A percentile compares a stretch with the other conserved stretches of the same genome.
Conservation (phyloP, 768 basidiomycete species). For the Cyclocybe cylindracea region DNA sequence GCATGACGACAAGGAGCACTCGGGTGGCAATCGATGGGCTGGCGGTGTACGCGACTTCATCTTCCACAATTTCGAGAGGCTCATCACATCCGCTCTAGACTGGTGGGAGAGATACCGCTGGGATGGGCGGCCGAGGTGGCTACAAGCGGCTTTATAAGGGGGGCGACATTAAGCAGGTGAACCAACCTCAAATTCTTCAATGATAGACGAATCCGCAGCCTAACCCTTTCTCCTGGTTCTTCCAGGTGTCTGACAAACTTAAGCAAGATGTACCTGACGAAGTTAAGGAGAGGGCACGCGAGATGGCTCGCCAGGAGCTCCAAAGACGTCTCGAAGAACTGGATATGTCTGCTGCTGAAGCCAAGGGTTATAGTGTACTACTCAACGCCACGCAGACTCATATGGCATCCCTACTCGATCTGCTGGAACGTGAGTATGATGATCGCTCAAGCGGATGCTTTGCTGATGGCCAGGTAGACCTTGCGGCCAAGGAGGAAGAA, state of each 20-base stretch:
- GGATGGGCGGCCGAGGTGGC: slow-evolving; percentile 65
- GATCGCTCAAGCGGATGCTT: not conserved
- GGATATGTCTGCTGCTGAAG: slow-evolving; percentile 57
- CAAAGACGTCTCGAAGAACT: slow-evolving; percentile 62
- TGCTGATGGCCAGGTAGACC: slow-evolving; percentile 37
- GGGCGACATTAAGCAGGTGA: slow-evolving; percentile 63
- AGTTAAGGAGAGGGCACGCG: slow-evolving; percentile 60
- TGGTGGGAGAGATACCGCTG: slow-evolving; percentile 67
- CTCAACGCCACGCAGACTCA: slow-evolving; percentile 58
- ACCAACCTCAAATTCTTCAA: not conserved
- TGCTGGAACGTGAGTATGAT: slow-evolving; percentile 58
- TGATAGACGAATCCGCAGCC: not conserved
- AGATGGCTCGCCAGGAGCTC: slow-evolving; percentile 68
- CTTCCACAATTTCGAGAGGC: not conserved
- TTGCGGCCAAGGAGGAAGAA: slow-evolving; percentile 69
- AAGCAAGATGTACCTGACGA: slow-evolving; percentile 63
- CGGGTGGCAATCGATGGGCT: slow-evolving; percentile 64
- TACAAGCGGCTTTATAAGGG: slow-evolving; percentile 67
- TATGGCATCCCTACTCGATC: slow-evolving; percentile 57
- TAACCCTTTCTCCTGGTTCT: slow-evolving; percentile 4
- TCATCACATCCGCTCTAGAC: slow-evolving; percentile 36
- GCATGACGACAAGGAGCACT: slow-evolving; percentile 62
- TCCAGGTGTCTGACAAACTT: slow-evolving; percentile 49
- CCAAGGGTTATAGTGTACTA: slow-evolving; percentile 54
- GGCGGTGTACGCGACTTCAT: slow-evolving; percentile 50